A percentile compares a stretch with the other conserved stretches of the same genome.
These are phyloP conservation scores for Paraphoma chrysanthemicola DNA, from an alignment of 2,329 filamentous ascomycete species.

Conservation along the genomic window DNA sequence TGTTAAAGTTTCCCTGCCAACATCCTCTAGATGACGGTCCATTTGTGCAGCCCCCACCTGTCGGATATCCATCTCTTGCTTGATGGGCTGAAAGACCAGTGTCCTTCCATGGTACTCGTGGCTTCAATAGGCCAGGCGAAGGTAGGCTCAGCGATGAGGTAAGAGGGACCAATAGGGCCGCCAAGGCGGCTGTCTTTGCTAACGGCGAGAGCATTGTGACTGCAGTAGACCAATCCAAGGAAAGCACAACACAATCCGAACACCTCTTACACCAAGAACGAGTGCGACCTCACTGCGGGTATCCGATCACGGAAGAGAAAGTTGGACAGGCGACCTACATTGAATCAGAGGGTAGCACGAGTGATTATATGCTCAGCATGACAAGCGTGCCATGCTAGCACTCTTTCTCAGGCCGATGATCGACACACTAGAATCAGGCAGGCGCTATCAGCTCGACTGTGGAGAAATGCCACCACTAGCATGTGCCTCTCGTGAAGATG, in stretches of 20 bases:
- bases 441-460: slow-evolving; percentile 18
- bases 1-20: slow-evolving; percentile 43
- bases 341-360: slow-evolving; percentile 21
- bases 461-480: slow-evolving; percentile 27
- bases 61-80: slow-evolving; percentile 16
- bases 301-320: slow-evolving; percentile 10
- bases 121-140: slow-evolving; percentile 5
- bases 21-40: slow-evolving; percentile 31
- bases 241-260: slow-evolving; percentile 8
- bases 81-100: slow-evolving; percentile 17
- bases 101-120: slow-evolving; percentile 34
- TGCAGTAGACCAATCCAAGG: slow-evolving; percentile 10
- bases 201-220: slow-evolving; percentile 16
- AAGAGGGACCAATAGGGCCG: slow-evolving; percentile 21
- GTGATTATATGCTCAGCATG: slow-evolving; percentile 20
- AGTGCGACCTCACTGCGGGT: slow-evolving; percentile 3
- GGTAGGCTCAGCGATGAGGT: slow-evolving; percentile 27
- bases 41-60: slow-evolving; percentile 20
- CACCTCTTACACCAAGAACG: slow-evolving; percentile 1
- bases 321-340: slow-evolving; percentile 14
- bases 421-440: slow-evolving; percentile 9
- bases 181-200: slow-evolving; percentile 7
- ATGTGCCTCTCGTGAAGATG: slow-evolving; percentile 18
- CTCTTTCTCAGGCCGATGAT: slow-evolving; percentile 16
- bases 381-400: slow-evolving; percentile 10